Conservation (phyloP, 768 basidiomycete genomes). For the Boletus reticuloceps region DNA sequence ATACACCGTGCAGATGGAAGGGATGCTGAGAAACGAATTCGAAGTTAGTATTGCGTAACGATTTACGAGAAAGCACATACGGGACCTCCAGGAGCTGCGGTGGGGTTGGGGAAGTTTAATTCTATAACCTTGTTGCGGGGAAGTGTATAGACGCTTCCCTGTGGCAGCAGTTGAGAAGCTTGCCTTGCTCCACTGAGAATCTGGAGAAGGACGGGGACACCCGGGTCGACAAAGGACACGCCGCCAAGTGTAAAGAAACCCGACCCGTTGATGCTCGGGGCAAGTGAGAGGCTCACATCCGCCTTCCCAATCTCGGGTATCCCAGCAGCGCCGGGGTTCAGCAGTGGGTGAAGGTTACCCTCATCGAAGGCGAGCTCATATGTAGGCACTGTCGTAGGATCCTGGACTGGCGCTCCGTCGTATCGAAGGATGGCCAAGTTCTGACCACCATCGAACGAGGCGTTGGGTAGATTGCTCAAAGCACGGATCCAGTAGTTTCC, state of each 20-base stretch:
- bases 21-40: constrained; percentile 27
- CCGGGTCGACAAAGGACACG: constrained; percentile 26
- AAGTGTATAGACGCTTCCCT: constrained; percentile 44
- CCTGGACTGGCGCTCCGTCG: neutral
- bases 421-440: neutral
- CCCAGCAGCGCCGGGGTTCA: neutral
- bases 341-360: neutral
- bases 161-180: constrained; percentile 45
- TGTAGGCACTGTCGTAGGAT: neutral
- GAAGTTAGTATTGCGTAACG: neutral
- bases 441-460: neutral
- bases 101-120: constrained; percentile 38
- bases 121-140: constrained; percentile 45
- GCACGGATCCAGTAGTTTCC: constrained; percentile 58
- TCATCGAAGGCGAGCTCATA: neutral
- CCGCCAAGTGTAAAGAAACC: neutral
- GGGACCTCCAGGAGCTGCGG: constrained; percentile 24
- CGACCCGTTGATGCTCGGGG: neutral
- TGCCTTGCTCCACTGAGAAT: constrained; percentile 44
- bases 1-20: constrained; percentile 39
- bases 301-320: neutral
- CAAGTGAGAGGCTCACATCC: neutral
- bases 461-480: constrained; percentile 26
- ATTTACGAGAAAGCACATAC: constrained; percentile 14
- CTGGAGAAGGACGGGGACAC: constrained; percentile 32